These are phyloP conservation scores for Cystofilobasidium macerans DNA, from an alignment of 768 basidiomycete genomes.

Conservation along the genomic window DNA sequence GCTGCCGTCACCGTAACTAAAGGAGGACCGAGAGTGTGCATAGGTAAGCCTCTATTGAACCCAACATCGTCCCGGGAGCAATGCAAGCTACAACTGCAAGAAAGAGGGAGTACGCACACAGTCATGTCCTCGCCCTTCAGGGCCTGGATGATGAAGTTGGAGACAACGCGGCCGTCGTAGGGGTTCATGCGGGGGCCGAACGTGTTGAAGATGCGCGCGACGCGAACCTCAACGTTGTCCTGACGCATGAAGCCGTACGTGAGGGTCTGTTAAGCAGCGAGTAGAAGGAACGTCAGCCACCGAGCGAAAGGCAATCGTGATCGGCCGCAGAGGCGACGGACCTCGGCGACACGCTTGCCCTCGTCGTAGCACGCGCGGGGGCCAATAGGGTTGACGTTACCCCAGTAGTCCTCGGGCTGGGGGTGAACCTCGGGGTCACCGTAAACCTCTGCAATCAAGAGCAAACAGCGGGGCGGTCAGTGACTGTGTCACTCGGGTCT, in stretches of 20 bases:
- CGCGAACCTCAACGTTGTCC: constrained; percentile 88
- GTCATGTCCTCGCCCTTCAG: constrained; percentile 94
- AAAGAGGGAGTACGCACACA: constrained; percentile 40
- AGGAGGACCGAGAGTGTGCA: neutral
- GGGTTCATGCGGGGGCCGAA: constrained; percentile 64
- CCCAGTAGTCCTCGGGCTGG: constrained; percentile 82
- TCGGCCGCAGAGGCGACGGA: neutral
- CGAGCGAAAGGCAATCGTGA: neutral
- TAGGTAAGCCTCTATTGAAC: too few relatives aligned
- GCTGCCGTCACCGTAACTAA: constrained; percentile 46
- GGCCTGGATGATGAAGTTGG: constrained; percentile 97
- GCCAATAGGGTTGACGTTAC: constrained; percentile 96
- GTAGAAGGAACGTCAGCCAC: too few relatives aligned
- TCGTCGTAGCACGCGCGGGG: constrained; percentile 99
- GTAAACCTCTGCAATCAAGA: constrained; percentile 63
- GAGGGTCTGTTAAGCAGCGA: constrained; percentile 46
- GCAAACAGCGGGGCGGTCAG: neutral
- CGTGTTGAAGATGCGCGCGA: constrained; percentile 97
- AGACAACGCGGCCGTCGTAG: constrained; percentile 91
- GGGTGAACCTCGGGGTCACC: constrained; percentile 98
- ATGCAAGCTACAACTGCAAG: too few relatives aligned
- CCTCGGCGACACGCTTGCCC: constrained; percentile 94
- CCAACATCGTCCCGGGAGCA: too few relatives aligned
- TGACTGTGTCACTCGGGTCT: too few relatives aligned
- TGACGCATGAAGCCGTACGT: constrained; percentile 93